Conservation (phyloP, 208 protist genomes). For the Crithidia mellificae region DNA sequence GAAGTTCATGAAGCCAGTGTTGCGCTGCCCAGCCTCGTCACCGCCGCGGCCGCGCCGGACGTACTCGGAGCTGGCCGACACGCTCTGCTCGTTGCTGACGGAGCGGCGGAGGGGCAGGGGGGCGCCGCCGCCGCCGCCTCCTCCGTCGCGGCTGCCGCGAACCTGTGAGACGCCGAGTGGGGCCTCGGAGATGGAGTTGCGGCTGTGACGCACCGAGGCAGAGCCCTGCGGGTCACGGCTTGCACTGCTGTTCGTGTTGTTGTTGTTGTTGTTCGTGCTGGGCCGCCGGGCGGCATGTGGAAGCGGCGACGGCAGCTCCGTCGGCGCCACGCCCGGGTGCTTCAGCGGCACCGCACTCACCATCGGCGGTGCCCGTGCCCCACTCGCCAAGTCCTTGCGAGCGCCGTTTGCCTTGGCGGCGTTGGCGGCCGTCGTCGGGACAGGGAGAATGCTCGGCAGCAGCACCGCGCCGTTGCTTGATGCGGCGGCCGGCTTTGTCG, state of each 20-base stretch:
- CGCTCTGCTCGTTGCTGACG: conserved; percentile 13
- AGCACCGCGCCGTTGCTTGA: not conserved
- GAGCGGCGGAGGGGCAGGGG: not conserved
- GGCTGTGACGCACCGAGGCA: conserved; percentile 3
- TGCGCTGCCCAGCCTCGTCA: conserved; percentile 9
- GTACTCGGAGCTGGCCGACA: conserved; percentile 30
- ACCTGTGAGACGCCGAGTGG: not conserved
- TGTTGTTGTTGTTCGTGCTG: conserved; percentile 5
- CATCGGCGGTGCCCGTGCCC: conserved; percentile 1
- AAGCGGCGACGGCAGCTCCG: not conserved
- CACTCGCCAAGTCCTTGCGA: not conserved
- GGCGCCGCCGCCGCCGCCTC: too few relatives aligned
- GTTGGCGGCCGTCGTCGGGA: not conserved
- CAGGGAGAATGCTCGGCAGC: conserved; percentile 4
- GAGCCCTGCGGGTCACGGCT: not conserved
- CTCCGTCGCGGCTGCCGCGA: not conserved
- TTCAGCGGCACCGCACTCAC: conserved; percentile 15
- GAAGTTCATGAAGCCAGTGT: conserved; percentile 40
- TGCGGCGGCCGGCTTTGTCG: not conserved
- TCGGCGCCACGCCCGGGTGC: conserved; percentile 1
- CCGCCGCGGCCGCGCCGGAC: conserved; percentile 32
- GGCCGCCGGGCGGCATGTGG: too few relatives aligned
- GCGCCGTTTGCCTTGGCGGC: not conserved
- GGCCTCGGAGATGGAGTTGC: not conserved
- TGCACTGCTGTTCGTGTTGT: not conserved